These are phyloP conservation scores for Saccharum spontaneum DNA, from an alignment of 176 grass and related monocot species.

Conservation along the genomic window DNA sequence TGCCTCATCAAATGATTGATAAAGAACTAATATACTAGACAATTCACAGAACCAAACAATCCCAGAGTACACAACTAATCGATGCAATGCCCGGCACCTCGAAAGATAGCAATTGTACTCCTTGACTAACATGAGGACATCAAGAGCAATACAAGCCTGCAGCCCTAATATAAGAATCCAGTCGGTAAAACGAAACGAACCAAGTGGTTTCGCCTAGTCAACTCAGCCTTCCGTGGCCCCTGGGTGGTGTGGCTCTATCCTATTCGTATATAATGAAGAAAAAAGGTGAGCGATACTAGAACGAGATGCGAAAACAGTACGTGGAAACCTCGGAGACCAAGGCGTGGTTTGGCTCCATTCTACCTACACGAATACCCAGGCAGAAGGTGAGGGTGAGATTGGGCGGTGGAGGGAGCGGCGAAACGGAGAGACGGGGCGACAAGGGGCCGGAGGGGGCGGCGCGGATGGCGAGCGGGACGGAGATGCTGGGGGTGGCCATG, in stretches of 20 bases:
- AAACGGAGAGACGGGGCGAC: slow-evolving; percentile 7
- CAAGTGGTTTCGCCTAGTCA: background rate
- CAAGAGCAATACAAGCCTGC: background rate
- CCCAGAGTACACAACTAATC: background rate
- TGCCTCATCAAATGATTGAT: background rate
- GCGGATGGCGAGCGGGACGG: slow-evolving; percentile 36
- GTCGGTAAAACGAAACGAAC: slow-evolving; percentile 11
- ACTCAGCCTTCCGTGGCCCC: background rate
- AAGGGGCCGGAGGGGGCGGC: background rate
- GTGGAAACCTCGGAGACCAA: slow-evolving; percentile 19
- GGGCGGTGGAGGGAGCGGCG: background rate
- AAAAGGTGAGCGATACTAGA: background rate
- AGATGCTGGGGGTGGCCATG: slow-evolving; percentile 37
- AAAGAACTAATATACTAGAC: background rate
- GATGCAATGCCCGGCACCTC: background rate
- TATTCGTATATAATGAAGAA: background rate
- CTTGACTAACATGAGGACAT: background rate
- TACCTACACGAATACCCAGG: slow-evolving; percentile 16
- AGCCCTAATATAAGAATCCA: background rate
- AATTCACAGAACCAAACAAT: background rate
- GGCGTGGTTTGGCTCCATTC: slow-evolving; percentile 11
- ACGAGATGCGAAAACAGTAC: background rate
- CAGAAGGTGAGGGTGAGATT: background rate
- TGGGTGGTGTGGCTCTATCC: background rate
- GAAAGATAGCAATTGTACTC: background rate